Base-by-base conservation (phyloP, 2,329 filamentous ascomycete genomes). In the Clonostachys rosea region DNA sequence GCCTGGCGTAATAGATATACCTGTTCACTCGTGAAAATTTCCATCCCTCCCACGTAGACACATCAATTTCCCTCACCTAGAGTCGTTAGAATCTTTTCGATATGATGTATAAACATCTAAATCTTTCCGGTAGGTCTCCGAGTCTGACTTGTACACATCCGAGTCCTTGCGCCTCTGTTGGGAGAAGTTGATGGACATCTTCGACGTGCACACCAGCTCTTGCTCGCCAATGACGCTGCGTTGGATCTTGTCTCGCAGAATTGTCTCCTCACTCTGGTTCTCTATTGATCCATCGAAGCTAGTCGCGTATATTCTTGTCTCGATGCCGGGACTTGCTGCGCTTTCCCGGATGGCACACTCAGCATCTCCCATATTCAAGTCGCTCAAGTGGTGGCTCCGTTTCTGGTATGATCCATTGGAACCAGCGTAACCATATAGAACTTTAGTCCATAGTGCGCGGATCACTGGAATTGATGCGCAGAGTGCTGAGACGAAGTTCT, bases 1-100 rank as follows among this genome's bases (percentile, higher is more conserved):
- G 75, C 76, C 3, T 70, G 76, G 10, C 76, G 79, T 49, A 76
- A 76, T 13, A 79, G 75, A 5, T 18, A 18, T 18, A 0, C 75
- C 79, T 5, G 56, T 80, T 7, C 68, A 9, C 24, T 30, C 16
- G 4, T 30, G 24, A 30, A 30, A 9, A 30, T 10, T 30, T 10
- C 24, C 24, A 10, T 9, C 9, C 24, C 24, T 30, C 24, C 24
- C 9, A 30, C 24, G 24, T 30, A 4, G 24, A 30, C 9, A 30
- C 24, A 30, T 30, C 9, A 30, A 10, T 4, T 30, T 30, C 9
- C 24, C 24, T 30, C 24, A 30, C 4, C 24, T 30, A 30, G 24
- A 30, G 24, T 30, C 24, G 9, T 30, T 30, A 10, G 24, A 30
- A 30, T 30, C 8, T 30, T 30, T 30, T 10, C 24, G 24, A 30